Percentiles rank a stretch among this genome's conserved stretches.
Conservation (phyloP, 2,329 filamentous ascomycete species). For the Cladorrhinum sp. region DNA sequence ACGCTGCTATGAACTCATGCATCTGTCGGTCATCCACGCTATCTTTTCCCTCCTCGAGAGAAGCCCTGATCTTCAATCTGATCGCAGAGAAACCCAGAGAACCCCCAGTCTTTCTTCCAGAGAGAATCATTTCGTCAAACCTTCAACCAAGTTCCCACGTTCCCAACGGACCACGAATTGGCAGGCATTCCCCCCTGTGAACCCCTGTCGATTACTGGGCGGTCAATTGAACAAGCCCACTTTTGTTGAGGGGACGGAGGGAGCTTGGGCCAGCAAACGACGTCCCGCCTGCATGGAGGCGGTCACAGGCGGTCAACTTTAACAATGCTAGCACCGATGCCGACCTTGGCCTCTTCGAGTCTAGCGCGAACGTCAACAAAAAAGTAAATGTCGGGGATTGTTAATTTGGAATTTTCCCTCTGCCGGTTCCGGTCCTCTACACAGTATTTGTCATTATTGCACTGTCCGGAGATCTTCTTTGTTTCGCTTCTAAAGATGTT, state of each 20-base stretch:
- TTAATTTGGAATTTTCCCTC: background rate
- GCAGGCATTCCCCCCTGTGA: conserved; percentile 6
- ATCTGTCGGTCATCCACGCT: background rate
- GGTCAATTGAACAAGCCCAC: conserved; percentile 12
- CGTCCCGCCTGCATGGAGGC: conserved; percentile 21
- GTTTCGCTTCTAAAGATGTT: too few species aligned
- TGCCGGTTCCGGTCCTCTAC: background rate
- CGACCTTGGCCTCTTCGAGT: conserved; percentile 11
- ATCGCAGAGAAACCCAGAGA: background rate
- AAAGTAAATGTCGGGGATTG: conserved; percentile 1
- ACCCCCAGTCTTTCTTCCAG: conserved; percentile 4
- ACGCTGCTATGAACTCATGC: background rate
- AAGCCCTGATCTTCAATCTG: background rate
- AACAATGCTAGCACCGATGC: background rate
- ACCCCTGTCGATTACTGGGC: conserved; percentile 12
- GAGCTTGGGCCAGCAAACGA: conserved; percentile 26
- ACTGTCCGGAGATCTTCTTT: too few species aligned
- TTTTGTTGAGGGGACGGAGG: conserved; percentile 23
- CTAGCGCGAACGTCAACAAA: conserved; percentile 27
- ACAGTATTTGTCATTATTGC: background rate
- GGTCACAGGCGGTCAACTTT: conserved; percentile 19
- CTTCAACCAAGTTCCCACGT: conserved; percentile 8
- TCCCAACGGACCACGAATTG: conserved; percentile 18
- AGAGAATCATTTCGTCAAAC: conserved; percentile 4
- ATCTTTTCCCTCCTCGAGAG: too few species aligned